A percentile compares a stretch with the other conserved stretches of the same genome.
Conservation (phyloP, 2,329 filamentous ascomycete genomes). For the Claviceps monticola region DNA sequence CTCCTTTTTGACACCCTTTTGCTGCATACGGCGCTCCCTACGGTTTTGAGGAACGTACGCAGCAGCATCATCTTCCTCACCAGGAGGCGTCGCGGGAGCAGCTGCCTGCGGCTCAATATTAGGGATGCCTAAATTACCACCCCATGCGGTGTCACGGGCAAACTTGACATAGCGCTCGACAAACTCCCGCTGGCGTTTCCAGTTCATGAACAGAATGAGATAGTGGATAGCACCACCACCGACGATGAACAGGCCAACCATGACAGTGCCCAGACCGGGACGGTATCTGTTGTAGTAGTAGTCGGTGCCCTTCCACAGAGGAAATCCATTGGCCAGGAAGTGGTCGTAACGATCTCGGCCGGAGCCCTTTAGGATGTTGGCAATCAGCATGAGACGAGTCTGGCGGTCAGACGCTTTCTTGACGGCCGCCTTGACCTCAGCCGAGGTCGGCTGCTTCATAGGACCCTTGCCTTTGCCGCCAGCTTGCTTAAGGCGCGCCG, state of each 20-base stretch:
- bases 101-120: slow-evolving; percentile 41
- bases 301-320: slow-evolving; percentile 89
- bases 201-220: slow-evolving; percentile 68
- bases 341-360: slow-evolving; percentile 84
- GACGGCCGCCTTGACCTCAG: slow-evolving; percentile 63
- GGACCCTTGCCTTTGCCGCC: slow-evolving; percentile 38
- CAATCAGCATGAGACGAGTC: slow-evolving; percentile 70
- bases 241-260: slow-evolving; percentile 68
- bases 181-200: slow-evolving; percentile 83
- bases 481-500: slow-evolving; percentile 47
- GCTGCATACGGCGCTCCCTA: slow-evolving; percentile 76
- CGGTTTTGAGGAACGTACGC: slow-evolving; percentile 57
- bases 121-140: slow-evolving; percentile 62
- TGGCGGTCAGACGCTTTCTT: slow-evolving; percentile 76
- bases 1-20: slow-evolving; percentile 66
- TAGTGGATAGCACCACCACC: slow-evolving; percentile 83
- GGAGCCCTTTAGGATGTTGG: slow-evolving; percentile 70
- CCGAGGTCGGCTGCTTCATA: slow-evolving; percentile 55
- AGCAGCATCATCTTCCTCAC: slow-evolving; percentile 34
- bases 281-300: slow-evolving; percentile 97
- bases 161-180: slow-evolving; percentile 84
- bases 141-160: slow-evolving; percentile 80
- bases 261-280: slow-evolving; percentile 74
- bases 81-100: slow-evolving; percentile 27
- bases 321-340: slow-evolving; percentile 87